Evolutionary conservation across 2,329 filamentous ascomycete species (phyloP), one percentile per base, ranked within the genome.

Genomic region (Venturia nashicola): DNA sequence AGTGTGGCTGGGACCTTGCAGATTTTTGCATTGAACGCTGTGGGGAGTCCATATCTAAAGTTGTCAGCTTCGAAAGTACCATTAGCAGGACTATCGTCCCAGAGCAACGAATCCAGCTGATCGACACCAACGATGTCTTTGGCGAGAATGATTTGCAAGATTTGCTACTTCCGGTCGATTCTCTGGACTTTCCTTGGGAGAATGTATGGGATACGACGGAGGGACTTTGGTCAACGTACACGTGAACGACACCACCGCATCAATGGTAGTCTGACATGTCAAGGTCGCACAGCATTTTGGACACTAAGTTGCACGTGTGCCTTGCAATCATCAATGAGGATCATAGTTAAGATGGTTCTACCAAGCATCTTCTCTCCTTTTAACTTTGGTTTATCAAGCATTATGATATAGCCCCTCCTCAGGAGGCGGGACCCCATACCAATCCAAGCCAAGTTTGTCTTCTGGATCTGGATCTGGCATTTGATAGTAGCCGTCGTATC

Each of bases 1-100:
- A 80, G 61, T 78, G 80, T 67, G 77, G 80, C 61, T 83, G 81
- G 81, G 81, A 83, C 66, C 76, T 83, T 9, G 80, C 80, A 8
- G 78, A 80, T 60, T 82, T 82, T 70, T 82, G 79, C 55, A 71
- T 83, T 3, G 79, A 83, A 51, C 66, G 74, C 23, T 76, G 74
- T 61, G 69, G 71, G 4, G 73, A 74, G 65, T 69, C 74, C 0
- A 73, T 77, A 18, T 67, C 69, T 7, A 73, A 70, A 62, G 72
- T 77, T n/a, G 72, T 71, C 7, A 69, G 70, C 12, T 62, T 73
- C 8, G 71, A 64, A 5, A 57, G 48, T 11, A 65, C 68, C n/a
- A 67, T 70, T n/a, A 34, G 23, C n/a, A 61, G 40, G 16, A 16
- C 62, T 39, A 67, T 48, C 7, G 6, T 8, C 44, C 11, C 44